Evolutionary conservation across 768 basidiomycete genomes (phyloP).

Genomic region (Filobasidium floriforme): DNA sequence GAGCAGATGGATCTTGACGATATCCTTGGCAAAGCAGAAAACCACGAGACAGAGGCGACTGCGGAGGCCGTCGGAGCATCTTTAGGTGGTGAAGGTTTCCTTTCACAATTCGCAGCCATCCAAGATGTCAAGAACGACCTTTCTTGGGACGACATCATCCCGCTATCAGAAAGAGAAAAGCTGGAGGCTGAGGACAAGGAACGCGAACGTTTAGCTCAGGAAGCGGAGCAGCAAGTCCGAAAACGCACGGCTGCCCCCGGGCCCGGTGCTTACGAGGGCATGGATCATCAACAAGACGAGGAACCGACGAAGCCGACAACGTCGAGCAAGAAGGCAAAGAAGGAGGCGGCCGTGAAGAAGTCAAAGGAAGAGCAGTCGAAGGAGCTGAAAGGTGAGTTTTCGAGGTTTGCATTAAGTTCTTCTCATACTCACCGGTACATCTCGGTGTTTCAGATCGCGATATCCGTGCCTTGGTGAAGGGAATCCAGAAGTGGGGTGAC

Average conservation of each 20-base stretch:
- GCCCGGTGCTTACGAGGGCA: constrained; percentile 68
- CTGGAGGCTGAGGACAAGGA: constrained; percentile 74
- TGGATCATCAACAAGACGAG: constrained; percentile 57
- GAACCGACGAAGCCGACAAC: constrained; percentile 54
- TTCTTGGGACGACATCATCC: constrained; percentile 98
- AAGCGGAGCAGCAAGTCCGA: constrained; percentile 57
- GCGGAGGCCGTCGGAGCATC: constrained; percentile 79
- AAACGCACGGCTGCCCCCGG: constrained; percentile 76
- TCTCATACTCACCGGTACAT: neutral
- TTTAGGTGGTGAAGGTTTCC: constrained; percentile 93
- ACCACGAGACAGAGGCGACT: constrained; percentile 84
- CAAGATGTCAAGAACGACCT: constrained; percentile 95
- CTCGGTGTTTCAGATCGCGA: constrained; percentile 60
- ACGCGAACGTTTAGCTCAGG: constrained; percentile 55
- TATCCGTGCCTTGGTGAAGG: constrained; percentile 86
- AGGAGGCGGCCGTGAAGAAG: constrained; percentile 52
- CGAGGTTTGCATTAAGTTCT: neutral
- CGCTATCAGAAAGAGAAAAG: constrained; percentile 76
- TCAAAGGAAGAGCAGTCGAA: constrained; percentile 57
- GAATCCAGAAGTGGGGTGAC: constrained; percentile 96
- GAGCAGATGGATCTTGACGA: constrained; percentile 99
- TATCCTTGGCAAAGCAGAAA: constrained; percentile 91
- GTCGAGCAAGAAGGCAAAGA: constrained; percentile 55
- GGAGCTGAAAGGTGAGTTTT: constrained; percentile 66
- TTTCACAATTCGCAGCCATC: constrained; percentile 87